Base-by-base conservation (phyloP, 805 yeast species). In the Wickerhamomyces mucosus region DNA sequence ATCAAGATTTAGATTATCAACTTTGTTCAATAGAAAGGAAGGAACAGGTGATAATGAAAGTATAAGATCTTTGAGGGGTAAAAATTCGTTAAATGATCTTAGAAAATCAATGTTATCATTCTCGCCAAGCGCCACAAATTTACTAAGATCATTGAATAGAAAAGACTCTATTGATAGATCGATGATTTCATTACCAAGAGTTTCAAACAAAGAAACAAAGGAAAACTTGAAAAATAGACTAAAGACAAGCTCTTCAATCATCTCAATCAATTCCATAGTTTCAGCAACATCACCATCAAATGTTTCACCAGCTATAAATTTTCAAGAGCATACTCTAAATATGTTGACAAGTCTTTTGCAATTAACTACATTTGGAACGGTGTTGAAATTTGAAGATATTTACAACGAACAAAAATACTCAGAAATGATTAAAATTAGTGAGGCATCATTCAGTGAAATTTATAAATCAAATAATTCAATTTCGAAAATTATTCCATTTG, bases 401-500 rank as follows among this genome's bases (percentile, higher is more conserved):
- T 48, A 56, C 11, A 46, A 58, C 3, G 63, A 59, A 34, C 36
- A 46, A 8, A 46, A 48, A 12, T 40, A 43, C 23, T 50, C 50
- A 22, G 29, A 35, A 2, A 36, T 69, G 26, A 43, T 42, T 14
- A 66, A 67, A 42, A 50, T 67, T 16, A 59, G 65, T 7, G 74
- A 70, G 40, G 69, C 73, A 2, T 56, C 69, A 1, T 65, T 56
- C 43, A 56, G 64, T 34, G 72, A 69, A 37, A 65, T 67, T 7
- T 69, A 53, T 33, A 41, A 54, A 7, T 51, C 56, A 23, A 55
- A 46, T 28, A 43, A 43, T 24, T 35, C 35, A 28, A 65, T 69
- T 21, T 59, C 65, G 53, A 72, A 72, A 39, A 47, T 73, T 13
- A 60, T 71, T 32, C 76, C 79, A 8, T 70, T 73, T 53, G 73